Conservation (phyloP, 306 rosid species). For the Arachis hypogaea region DNA sequence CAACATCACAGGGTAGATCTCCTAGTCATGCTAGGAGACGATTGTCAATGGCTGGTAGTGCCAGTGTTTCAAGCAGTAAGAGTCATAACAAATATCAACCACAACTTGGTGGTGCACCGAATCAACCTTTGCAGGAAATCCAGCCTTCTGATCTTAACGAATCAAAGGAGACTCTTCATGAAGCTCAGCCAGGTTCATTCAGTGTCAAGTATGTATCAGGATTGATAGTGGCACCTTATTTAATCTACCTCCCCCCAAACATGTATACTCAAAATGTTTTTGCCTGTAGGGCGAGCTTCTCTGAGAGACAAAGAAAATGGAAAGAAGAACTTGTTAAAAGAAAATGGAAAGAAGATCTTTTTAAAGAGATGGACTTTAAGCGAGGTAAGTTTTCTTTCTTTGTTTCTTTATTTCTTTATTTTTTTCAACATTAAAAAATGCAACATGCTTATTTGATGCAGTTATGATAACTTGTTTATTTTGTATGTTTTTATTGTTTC, state of each 20-base stretch:
- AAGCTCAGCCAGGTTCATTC: slow-evolving; percentile 53
- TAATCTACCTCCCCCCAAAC: slow-evolving; percentile 22
- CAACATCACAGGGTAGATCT: slow-evolving; percentile 68
- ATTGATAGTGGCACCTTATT: slow-evolving; percentile 33
- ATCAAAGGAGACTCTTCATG: slow-evolving; percentile 54
- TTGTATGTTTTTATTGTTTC: not conserved
- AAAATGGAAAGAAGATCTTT: slow-evolving; percentile 93
- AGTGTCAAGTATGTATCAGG: slow-evolving; percentile 55
- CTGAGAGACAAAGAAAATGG: slow-evolving; percentile 87
- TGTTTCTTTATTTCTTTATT: not conserved
- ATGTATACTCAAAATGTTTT: slow-evolving; percentile 22
- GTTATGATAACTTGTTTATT: not conserved
- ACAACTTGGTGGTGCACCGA: slow-evolving; percentile 46
- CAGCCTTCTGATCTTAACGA: slow-evolving; percentile 70
- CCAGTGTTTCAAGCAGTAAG: slow-evolving; percentile 51
- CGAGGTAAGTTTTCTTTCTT: slow-evolving; percentile 60
- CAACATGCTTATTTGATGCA: not conserved
- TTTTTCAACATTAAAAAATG: slow-evolving; percentile 20
- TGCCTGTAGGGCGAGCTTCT: slow-evolving; percentile 63
- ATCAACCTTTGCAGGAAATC: slow-evolving; percentile 78
- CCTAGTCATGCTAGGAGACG: slow-evolving; percentile 62
- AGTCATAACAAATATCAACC: slow-evolving; percentile 48
- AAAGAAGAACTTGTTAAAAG: slow-evolving; percentile 80
- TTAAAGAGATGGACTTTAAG: slow-evolving; percentile 69
- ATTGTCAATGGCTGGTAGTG: slow-evolving; percentile 55